These are phyloP conservation scores for Phytophthora pistaciae DNA, from an alignment of 352 stramenopile species.

Conservation along the genomic window DNA sequence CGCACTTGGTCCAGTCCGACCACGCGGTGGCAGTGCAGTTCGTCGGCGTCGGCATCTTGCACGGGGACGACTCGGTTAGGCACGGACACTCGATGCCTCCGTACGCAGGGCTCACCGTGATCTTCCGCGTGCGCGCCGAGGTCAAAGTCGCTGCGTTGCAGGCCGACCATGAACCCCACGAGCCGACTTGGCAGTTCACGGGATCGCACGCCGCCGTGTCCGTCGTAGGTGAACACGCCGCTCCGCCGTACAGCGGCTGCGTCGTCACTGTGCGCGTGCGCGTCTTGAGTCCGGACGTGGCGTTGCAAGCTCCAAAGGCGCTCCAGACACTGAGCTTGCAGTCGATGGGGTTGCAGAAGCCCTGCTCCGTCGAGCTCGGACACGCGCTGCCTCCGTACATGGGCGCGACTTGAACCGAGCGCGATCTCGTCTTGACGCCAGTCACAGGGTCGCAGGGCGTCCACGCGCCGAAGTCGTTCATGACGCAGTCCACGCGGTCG, in stretches of 20 bases:
- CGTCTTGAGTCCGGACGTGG: constrained; percentile 41
- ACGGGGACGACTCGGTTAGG: constrained; percentile 48
- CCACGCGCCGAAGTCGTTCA: constrained; percentile 42
- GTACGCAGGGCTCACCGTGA: constrained; percentile 42
- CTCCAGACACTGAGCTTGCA: constrained; percentile 56
- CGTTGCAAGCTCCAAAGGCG: constrained; percentile 47
- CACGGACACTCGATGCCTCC: constrained; percentile 51
- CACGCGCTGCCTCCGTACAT: constrained; percentile 56
- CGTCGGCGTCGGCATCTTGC: constrained; percentile 47
- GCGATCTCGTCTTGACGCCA: constrained; percentile 44
- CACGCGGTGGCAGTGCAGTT: constrained; percentile 60
- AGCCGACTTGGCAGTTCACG: constrained; percentile 57
- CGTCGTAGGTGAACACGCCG: constrained; percentile 35
- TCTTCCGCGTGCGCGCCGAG: constrained; percentile 39
- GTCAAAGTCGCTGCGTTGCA: constrained; percentile 42
- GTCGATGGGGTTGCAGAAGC: constrained; percentile 48
- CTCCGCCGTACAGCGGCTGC: constrained; percentile 46
- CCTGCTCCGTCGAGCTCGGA: constrained; percentile 33
- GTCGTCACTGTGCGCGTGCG: constrained; percentile 40
- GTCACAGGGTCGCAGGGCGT: constrained; percentile 40
- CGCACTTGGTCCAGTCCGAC: constrained; percentile 59
- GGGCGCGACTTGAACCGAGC: constrained; percentile 28
- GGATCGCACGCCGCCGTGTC: constrained; percentile 51
- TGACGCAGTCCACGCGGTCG: constrained; percentile 50
- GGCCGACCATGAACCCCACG: constrained; percentile 36